Conservation (phyloP, 257 asterid genomes). For the Nicotiana undulata region DNA sequence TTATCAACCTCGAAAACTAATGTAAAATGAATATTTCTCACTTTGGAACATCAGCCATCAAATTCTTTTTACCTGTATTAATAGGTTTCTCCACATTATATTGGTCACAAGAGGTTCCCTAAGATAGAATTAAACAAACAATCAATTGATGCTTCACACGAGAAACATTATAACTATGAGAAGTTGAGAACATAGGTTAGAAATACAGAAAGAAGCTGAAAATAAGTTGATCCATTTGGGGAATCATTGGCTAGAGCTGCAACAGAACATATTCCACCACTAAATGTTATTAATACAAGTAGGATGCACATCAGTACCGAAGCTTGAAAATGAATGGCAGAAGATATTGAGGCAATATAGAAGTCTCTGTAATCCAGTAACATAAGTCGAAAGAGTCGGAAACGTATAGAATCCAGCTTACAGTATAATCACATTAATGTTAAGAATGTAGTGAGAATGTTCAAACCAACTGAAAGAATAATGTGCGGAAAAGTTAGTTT, state of each 20-base stretch:
- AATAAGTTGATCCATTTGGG: neutral
- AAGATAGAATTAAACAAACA: conserved; percentile 13
- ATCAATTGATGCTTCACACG: neutral
- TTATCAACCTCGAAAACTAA: conserved; percentile 3
- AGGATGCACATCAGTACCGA: neutral
- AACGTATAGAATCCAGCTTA: neutral
- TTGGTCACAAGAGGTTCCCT: conserved; percentile 98
- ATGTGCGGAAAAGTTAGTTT: neutral
- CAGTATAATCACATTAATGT: neutral
- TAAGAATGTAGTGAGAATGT: neutral
- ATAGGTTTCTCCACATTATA: conserved; percentile 94
- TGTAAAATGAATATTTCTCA: neutral
- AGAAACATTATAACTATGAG: neutral
- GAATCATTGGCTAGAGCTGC: neutral
- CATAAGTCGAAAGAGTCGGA: neutral
- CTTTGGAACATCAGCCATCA: neutral
- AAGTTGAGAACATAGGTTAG: neutral
- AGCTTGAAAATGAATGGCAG: neutral
- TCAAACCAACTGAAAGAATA: neutral
- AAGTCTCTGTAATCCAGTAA: neutral
- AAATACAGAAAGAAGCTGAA: neutral
- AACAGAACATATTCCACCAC: neutral
- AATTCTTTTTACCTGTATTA: conserved; percentile 62
- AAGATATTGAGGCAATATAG: neutral
- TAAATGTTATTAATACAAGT: neutral